phyloP scores from a whole-genome alignment of 345 rosid species.

The Xanthoceras sorbifolium region DNA sequence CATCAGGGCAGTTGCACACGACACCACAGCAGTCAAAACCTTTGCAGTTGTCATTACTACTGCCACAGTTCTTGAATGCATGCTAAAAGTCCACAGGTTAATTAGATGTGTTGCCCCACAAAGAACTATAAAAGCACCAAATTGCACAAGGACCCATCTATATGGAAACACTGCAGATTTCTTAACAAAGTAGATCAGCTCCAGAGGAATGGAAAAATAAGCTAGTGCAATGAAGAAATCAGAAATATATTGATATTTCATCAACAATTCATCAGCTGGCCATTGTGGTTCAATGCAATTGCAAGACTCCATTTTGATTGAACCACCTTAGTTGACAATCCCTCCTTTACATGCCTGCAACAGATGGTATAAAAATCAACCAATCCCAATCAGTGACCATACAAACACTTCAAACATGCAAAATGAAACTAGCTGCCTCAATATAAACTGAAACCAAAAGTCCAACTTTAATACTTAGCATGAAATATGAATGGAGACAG shows the following conservation, averaged over 20 bases:
- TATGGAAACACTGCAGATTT: slow-evolving; percentile 92
- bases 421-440: background rate
- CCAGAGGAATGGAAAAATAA: slow-evolving; percentile 94
- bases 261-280: slow-evolving; percentile 89
- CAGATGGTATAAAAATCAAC: background rate
- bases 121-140: slow-evolving; percentile 98
- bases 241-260: slow-evolving; percentile 96
- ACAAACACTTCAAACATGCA: background rate
- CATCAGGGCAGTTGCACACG: slow-evolving; percentile 95
- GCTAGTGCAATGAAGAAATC: slow-evolving; percentile 99
- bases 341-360: slow-evolving; percentile 40
- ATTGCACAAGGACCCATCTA: slow-evolving; percentile 98
- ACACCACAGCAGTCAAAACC: slow-evolving; percentile 80
- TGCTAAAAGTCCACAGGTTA: slow-evolving; percentile 82
- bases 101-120: slow-evolving; percentile 98
- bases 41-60: slow-evolving; percentile 82
- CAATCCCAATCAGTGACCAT: background rate
- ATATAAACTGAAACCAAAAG: background rate
- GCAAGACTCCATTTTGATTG: slow-evolving; percentile 68
- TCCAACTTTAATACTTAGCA: background rate
- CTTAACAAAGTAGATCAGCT: slow-evolving; percentile 94
- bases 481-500: background rate
- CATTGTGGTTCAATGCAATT: slow-evolving; percentile 93
- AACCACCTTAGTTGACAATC: slow-evolving; percentile 18
- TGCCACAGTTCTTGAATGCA: slow-evolving; percentile 77